These are phyloP conservation scores for Trichoderma sp. DNA, from an alignment of 2,329 filamentous ascomycete species.

Conservation along the genomic window DNA sequence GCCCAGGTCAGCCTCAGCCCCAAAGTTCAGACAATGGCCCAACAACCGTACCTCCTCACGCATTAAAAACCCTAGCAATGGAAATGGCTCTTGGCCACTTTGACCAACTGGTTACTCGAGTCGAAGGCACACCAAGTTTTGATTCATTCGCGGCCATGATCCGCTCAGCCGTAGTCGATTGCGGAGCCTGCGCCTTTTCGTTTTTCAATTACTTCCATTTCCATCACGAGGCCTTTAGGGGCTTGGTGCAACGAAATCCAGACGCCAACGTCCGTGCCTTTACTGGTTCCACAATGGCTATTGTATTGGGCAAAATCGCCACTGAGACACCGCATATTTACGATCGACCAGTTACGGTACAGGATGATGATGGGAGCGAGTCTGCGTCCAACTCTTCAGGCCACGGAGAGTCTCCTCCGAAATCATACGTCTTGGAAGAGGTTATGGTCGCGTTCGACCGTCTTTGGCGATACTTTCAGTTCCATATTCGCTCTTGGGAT, in stretches of 20 bases:
- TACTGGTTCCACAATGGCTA: constrained; percentile 52
- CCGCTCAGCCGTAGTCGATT: constrained; percentile 50
- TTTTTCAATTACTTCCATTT: constrained; percentile 62
- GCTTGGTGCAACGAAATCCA: constrained; percentile 63
- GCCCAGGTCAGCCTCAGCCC: background rate
- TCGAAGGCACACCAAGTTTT: constrained; percentile 68
- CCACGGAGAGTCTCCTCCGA: constrained; percentile 14
- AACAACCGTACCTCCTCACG: constrained; percentile 24
- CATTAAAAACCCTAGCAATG: constrained; percentile 53
- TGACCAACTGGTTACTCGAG: constrained; percentile 72
- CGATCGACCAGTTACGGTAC: constrained; percentile 28
- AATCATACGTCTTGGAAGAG: constrained; percentile 36
- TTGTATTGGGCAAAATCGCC: constrained; percentile 56
- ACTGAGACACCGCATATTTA: constrained; percentile 50
- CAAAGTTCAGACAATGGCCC: background rate
- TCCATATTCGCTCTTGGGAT: constrained; percentile 67
- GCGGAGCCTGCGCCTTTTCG: constrained; percentile 55
- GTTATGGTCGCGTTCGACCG: constrained; percentile 52
- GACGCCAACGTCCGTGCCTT: constrained; percentile 57
- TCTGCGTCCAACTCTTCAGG: background rate
- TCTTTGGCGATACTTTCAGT: constrained; percentile 65
- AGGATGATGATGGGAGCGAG: background rate
- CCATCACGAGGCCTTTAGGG: constrained; percentile 60
- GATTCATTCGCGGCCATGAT: constrained; percentile 54
- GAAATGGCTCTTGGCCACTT: constrained; percentile 64